Base-by-base conservation (phyloP, 352 stramenopile species). In the Phytopythium aichiense region DNA sequence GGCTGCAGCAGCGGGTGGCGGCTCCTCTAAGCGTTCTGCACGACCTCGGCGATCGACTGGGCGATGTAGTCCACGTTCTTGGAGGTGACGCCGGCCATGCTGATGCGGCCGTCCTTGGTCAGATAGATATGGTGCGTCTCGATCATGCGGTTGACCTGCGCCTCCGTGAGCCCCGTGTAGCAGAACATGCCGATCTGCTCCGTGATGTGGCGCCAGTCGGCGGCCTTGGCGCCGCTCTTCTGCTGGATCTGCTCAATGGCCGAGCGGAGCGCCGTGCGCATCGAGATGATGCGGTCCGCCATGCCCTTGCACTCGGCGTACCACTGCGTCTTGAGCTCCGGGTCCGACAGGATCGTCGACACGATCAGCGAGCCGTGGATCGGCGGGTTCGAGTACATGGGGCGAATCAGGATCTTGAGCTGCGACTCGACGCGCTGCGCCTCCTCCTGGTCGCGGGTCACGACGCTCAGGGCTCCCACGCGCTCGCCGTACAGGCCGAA, bases 131-230 rank as follows among this genome's bases (percentile, higher is more conserved):
- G 95, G 74, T 99, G 96, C 70, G 97, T 87, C 59, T 92, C 83
- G 45, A 97, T 98, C 76, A 99, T 91, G 69, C 82, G 83, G 55
- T 89, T 77, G 43, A 98, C 94, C 73, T 99, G 93, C 23, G 98
- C 92, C 67, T 97, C 89, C 45, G 81, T 96, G 52, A 99, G 80
- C 22, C 97, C 97, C 45, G 95, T 99, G 83, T 95, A 99, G 72
- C 95, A 98, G 86, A 99, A 99, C 97, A 99, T 99, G 64, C 97
- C 96, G 69, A 99, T 99, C 79, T 99, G 97, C 60, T 98, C 95
- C 23, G 93, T 99, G 72, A 99, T 98, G 79, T 99, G 97, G 67
- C 93, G 74, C 97, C 97, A 99, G 73, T 97, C 87, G 62, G 46
- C 23, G 25, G 71, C 86, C 54, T 84, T 90, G 53, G 81, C 95